Evolutionary conservation across 2,329 filamentous ascomycete species (phyloP).

Genomic region (Diaporthe vaccinii): DNA sequence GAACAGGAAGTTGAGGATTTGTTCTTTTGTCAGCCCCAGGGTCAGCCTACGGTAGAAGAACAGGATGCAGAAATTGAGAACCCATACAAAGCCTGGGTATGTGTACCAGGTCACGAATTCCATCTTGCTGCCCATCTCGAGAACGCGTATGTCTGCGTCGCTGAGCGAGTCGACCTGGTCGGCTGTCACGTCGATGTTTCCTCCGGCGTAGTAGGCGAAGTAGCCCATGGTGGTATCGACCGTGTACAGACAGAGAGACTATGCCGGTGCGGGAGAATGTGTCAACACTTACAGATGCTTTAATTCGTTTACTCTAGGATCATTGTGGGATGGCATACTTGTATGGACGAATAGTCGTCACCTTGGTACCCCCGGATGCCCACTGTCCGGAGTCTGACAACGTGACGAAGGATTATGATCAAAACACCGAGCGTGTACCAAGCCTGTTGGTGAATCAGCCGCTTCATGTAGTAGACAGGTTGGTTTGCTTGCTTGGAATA

Average conservation of each 20-base stretch:
- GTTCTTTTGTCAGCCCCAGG: conserved; percentile 12
- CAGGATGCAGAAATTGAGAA: conserved; percentile 16
- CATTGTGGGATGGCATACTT: background rate
- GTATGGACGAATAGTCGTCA: conserved; percentile 7
- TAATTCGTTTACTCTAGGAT: background rate
- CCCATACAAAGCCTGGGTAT: conserved; percentile 5
- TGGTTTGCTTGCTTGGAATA: too few relatives aligned
- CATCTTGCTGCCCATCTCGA: conserved; percentile 33
- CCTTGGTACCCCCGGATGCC: conserved; percentile 3
- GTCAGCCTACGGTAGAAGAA: conserved; percentile 32
- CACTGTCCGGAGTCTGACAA: conserved; percentile 11
- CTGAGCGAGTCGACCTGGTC: conserved; percentile 8
- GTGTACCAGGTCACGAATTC: conserved; percentile 35
- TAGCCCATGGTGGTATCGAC: conserved; percentile 25
- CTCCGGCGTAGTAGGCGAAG: conserved; percentile 18
- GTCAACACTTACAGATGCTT: background rate
- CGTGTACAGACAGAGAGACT: background rate
- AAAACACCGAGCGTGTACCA: conserved; percentile 8
- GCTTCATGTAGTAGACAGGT: too few relatives aligned
- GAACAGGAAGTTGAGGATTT: background rate
- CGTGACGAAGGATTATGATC: conserved; percentile 14
- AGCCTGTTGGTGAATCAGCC: background rate
- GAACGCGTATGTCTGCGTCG: conserved; percentile 8
- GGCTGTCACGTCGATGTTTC: conserved; percentile 19
- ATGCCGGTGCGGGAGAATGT: background rate